Evolutionary conservation across 176 grass and related monocot genomes (phyloP), one percentile per base, ranked within the genome.

Genomic region (Areca catechu): DNA sequence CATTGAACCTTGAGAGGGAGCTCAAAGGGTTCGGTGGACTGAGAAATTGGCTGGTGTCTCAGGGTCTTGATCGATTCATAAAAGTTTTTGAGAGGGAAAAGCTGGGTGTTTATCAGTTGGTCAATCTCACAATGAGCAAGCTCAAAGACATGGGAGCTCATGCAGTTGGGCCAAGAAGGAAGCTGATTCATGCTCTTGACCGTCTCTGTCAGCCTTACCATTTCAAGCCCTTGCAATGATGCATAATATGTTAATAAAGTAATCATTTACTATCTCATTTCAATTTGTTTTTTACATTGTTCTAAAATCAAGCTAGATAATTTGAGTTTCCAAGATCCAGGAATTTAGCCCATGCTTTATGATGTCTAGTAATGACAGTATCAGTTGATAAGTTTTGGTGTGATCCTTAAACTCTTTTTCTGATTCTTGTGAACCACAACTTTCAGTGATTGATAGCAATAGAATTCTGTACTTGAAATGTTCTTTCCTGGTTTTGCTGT

Each of bases 91-190:
- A 79, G 53, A 72, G 48, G 51, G 68, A 79, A 72, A 73, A 72
- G 22, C 1, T 72, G 19, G 63, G 69, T 23, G 24, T 60, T 5
- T 58, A 79, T 60, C 76, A 73, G 21, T 70, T 77, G 27, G 66
- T 77, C 22, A 28, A 29, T 70, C 66, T 77, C 29, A 70, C 66
- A 27, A 62, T 77, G 65, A 37, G 51, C 57, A 69, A 63, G 50
- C 75, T 77, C 52, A 77, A 70, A 57, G 65, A 63, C 16, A 70
- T 77, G 63, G 75, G 75, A 57, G 75, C 67, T 14, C 49, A 62
- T 61, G 57, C 65, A 27, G 75, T 77, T 68, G 75, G 75, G 4
- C 75, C 66, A 14, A 68, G 74, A 47, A 68, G 75, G 49, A 77
- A 77, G 58, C 57, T 77, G 12, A 69, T 79, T 54, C 47, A 79